Evolutionary conservation across 495 filamentous ascomycete species (phyloP).

Genomic region (Glutinoglossum americanum): DNA sequence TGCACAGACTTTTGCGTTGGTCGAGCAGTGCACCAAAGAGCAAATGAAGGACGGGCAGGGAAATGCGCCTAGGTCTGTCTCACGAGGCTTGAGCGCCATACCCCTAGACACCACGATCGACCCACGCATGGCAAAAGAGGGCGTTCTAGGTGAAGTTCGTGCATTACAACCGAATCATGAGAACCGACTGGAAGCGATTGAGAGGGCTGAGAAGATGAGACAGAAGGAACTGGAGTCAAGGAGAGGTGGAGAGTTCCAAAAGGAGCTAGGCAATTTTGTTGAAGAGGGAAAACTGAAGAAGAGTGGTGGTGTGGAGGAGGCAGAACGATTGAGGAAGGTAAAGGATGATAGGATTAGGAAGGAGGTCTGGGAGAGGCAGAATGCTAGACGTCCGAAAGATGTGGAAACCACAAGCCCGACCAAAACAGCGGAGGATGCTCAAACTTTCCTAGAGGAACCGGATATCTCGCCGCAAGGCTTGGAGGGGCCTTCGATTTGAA

Average conservation of each 20-base stretch:
- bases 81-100: constrained; percentile 34
- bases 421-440: background rate
- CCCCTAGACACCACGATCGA: constrained; percentile 44
- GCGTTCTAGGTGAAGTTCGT: constrained; percentile 77
- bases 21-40: constrained; percentile 91
- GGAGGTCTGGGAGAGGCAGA: constrained; percentile 63
- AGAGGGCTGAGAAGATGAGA: constrained; percentile 72
- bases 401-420: background rate
- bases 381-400: constrained; percentile 11
- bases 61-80: constrained; percentile 28
- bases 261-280: constrained; percentile 74
- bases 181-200: constrained; percentile 78
- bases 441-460: background rate
- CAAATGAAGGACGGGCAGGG: constrained; percentile 44
- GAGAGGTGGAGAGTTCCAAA: constrained; percentile 57
- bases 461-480: background rate
- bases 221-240: constrained; percentile 72
- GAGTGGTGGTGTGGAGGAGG: constrained; percentile 82
- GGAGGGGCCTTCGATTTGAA: background rate
- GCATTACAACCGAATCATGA: constrained; percentile 88
- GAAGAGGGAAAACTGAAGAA: constrained; percentile 88
- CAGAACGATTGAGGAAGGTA: constrained; percentile 58
- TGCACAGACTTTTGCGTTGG: constrained; percentile 72
- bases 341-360: constrained; percentile 75
- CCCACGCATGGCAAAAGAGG: constrained; percentile 65